A percentile compares a stretch with the other conserved stretches of the same genome.
phyloP scores from a whole-genome alignment of 1,139 yeast species.

The Magnusiomyces clavatus region DNA sequence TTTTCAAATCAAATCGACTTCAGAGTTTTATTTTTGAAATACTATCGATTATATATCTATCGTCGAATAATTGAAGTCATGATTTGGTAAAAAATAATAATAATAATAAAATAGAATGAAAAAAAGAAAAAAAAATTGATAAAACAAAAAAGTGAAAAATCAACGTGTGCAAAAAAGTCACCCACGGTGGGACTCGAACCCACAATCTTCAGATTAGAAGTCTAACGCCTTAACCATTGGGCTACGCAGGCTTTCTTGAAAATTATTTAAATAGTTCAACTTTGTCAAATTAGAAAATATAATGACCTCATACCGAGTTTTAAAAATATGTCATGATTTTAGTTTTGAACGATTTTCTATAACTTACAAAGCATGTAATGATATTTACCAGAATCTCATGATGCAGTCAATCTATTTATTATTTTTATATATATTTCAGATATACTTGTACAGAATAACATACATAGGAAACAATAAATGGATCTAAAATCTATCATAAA shows the following conservation, averaged over 20 bases:
- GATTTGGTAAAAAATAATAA: background rate
- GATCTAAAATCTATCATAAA: too few relatives aligned
- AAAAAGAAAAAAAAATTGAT: background rate
- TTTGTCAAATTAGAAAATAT: too few relatives aligned
- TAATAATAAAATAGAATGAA: background rate
- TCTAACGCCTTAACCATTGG: constrained; percentile 56
- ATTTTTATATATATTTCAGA: too few relatives aligned
- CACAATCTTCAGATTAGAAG: constrained; percentile 52
- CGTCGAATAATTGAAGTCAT: background rate
- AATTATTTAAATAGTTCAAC: background rate
- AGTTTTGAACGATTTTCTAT: too few relatives aligned
- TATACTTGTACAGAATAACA: too few relatives aligned
- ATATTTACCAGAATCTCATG: too few relatives aligned
- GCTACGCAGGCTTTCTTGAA: constrained; percentile 43
- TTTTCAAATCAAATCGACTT: background rate
- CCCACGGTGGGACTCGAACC: constrained; percentile 56
- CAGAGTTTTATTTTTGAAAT: background rate
- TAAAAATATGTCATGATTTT: too few relatives aligned
- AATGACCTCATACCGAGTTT: too few relatives aligned
- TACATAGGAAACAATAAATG: too few relatives aligned
- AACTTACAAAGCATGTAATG: too few relatives aligned
- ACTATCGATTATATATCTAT: background rate
- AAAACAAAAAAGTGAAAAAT: constrained; percentile 13
- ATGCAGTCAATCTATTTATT: too few relatives aligned
- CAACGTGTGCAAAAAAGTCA: constrained; percentile 20